phyloP scores from a whole-genome alignment of 352 stramenopile species.

The Phytophthora ramorum region DNA sequence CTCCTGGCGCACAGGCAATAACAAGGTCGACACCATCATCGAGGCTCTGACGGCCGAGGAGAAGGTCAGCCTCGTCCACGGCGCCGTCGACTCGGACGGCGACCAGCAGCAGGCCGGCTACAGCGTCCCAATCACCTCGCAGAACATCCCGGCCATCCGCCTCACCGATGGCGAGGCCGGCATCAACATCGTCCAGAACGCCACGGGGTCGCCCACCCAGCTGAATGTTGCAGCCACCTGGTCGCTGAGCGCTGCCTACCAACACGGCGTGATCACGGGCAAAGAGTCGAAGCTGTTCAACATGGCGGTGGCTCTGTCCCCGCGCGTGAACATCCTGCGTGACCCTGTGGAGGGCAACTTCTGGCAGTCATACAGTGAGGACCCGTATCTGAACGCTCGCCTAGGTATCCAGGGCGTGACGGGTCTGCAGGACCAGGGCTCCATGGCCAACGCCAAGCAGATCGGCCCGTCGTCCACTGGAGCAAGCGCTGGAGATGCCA shows the following conservation, averaged over 20 bases:
- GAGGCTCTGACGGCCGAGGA: slow-evolving; percentile 34
- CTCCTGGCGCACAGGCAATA: slow-evolving; percentile 36
- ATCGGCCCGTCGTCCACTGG: slow-evolving; percentile 37
- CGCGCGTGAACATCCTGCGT: slow-evolving; percentile 42
- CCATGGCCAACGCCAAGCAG: slow-evolving; percentile 44
- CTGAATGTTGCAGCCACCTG: slow-evolving; percentile 40
- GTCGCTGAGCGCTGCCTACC: slow-evolving; percentile 35
- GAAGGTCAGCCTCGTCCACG: slow-evolving; percentile 39
- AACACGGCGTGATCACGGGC: slow-evolving; percentile 39
- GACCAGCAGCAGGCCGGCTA: slow-evolving; percentile 43
- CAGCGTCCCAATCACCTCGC: slow-evolving; percentile 28
- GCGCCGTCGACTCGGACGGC: slow-evolving; percentile 27
- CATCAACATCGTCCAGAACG: slow-evolving; percentile 42
- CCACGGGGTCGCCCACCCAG: slow-evolving; percentile 32
- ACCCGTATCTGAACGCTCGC: slow-evolving; percentile 39
- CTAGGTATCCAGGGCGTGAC: slow-evolving; percentile 35
- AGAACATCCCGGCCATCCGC: slow-evolving; percentile 32
- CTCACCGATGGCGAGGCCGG: slow-evolving; percentile 38
- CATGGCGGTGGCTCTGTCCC: slow-evolving; percentile 33
- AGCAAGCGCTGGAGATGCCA: slow-evolving; percentile 27
- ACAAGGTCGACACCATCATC: slow-evolving; percentile 40
- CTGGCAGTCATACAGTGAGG: slow-evolving; percentile 46
- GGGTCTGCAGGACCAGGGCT: slow-evolving; percentile 32
- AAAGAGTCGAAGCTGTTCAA: slow-evolving; percentile 44
- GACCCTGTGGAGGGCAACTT: slow-evolving; percentile 34